phyloP scores from a whole-genome alignment of 139 green algal species.

The Chlamydomonas sp. region DNA sequence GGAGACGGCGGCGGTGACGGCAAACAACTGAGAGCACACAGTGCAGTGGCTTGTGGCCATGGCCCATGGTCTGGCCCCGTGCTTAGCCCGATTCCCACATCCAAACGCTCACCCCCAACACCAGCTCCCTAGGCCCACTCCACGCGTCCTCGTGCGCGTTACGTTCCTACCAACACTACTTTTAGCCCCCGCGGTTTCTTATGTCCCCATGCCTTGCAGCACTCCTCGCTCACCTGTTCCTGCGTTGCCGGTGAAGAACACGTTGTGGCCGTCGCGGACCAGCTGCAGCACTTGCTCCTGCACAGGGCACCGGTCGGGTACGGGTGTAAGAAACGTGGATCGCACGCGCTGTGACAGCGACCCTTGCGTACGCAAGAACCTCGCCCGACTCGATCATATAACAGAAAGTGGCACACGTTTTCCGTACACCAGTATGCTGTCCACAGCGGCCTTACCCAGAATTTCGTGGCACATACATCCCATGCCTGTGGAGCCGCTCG shows the following conservation, averaged over 20 bases:
- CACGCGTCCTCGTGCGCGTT: neutral
- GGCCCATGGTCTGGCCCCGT: neutral
- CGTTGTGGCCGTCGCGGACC: constrained; percentile 59
- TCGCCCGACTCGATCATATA: too few relatives aligned
- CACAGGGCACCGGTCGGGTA: neutral
- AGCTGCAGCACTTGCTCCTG: constrained; percentile 60
- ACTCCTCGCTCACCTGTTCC: constrained; percentile 45
- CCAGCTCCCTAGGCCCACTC: neutral
- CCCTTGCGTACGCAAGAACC: neutral
- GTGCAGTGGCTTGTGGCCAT: neutral
- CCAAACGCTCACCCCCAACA: neutral
- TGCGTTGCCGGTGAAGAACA: constrained; percentile 82
- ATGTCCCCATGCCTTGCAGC: neutral
- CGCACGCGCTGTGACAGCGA: neutral
- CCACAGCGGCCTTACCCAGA: too few relatives aligned
- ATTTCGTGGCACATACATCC: too few relatives aligned
- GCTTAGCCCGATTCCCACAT: neutral
- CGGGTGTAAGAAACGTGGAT: neutral
- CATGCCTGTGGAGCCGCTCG: too few relatives aligned
- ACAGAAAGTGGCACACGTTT: too few relatives aligned
- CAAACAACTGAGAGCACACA: neutral
- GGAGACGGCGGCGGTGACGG: neutral
- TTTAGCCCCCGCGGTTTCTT: neutral
- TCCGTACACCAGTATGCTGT: too few relatives aligned
- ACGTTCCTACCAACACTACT: neutral